Percentiles rank a stretch among this genome's conserved stretches.
Evolutionary conservation across 768 basidiomycete species (phyloP).

Genomic region (Lentinula aciculospora): DNA sequence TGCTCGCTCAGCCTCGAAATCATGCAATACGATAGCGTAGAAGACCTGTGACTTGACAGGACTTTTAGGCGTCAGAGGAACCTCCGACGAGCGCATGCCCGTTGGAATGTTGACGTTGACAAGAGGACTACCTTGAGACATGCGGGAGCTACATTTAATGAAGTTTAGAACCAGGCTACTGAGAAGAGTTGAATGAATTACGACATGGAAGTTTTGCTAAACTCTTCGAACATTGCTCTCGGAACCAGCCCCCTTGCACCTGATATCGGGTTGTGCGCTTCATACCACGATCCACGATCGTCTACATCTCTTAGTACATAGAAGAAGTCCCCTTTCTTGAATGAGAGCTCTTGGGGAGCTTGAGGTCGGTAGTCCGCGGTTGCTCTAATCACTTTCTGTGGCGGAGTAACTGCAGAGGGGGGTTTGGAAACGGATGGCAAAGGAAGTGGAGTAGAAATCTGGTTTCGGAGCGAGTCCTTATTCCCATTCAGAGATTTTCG

Average conservation of each 20-base stretch:
- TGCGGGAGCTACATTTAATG: constrained; percentile 28
- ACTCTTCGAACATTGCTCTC: constrained; percentile 83
- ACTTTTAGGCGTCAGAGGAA: constrained; percentile 20
- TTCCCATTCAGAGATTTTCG: constrained; percentile 72
- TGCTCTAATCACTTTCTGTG: constrained; percentile 94
- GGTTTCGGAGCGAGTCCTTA: constrained; percentile 51
- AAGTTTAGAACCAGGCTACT: constrained; percentile 8
- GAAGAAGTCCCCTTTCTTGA: constrained; percentile 95
- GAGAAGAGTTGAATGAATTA: constrained; percentile 30
- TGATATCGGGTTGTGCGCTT: constrained; percentile 90
- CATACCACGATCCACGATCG: constrained; percentile 65
- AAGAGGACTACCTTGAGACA: constrained; percentile 32
- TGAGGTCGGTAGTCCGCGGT: constrained; percentile 57
- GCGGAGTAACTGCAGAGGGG: constrained; percentile 65
- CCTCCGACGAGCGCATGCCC: constrained; percentile 15
- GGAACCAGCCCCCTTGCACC: constrained; percentile 92
- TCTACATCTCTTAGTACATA: constrained; percentile 81
- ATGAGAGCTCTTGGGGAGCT: constrained; percentile 82
- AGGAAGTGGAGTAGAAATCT: constrained; percentile 67
- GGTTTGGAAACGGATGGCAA: constrained; percentile 68
- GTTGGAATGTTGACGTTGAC: constrained; percentile 13
- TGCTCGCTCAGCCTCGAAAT: constrained; percentile 90
- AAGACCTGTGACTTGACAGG: constrained; percentile 59
- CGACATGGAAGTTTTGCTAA: constrained; percentile 66
- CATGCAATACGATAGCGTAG: constrained; percentile 94